A percentile compares a stretch with the other conserved stretches of the same genome.
phyloP scores from a whole-genome alignment of 768 basidiomycete genomes.

The Leucosporidium yakuticum region DNA sequence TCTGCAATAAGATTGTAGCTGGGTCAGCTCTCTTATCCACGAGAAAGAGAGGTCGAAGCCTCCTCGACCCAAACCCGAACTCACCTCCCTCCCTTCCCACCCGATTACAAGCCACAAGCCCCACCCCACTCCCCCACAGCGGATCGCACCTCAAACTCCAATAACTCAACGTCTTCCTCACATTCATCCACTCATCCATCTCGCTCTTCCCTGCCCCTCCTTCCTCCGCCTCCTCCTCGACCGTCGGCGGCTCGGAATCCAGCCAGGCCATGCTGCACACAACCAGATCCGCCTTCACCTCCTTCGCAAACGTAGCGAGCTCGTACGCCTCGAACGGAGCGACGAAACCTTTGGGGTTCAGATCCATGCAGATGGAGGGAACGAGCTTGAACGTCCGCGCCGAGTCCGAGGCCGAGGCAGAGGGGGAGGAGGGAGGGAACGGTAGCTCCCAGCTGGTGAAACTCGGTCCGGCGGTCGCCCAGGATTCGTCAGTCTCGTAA shows the following conservation, averaged over 20 bases:
- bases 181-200: slow-evolving; percentile 16
- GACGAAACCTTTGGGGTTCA: slow-evolving; percentile 28
- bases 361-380: slow-evolving; percentile 38
- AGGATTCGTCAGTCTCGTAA: slow-evolving; percentile 35
- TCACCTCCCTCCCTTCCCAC: slow-evolving; percentile 35
- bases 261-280: slow-evolving; percentile 30
- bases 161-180: slow-evolving; percentile 26
- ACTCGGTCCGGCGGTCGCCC: slow-evolving; percentile 24
- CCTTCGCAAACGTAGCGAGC: slow-evolving; percentile 16
- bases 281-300: slow-evolving; percentile 19
- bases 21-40: no score
- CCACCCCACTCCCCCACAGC: slow-evolving; percentile 23
- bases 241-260: slow-evolving; percentile 9
- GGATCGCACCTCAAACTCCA: slow-evolving; percentile 29
- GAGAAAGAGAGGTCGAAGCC: no score
- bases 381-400: slow-evolving; percentile 12
- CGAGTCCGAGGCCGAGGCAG: not conserved
- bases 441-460: slow-evolving; percentile 23
- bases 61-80: not conserved
- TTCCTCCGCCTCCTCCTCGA: not conserved
- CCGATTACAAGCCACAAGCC: slow-evolving; percentile 33
- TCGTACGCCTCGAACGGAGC: slow-evolving; percentile 27
- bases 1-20: not conserved
- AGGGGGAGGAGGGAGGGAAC: slow-evolving; percentile 10
- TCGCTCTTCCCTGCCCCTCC: slow-evolving; percentile 1